Evolutionary conservation across 768 basidiomycete genomes (phyloP).

Genomic region (Panaeolus cyanescens): DNA sequence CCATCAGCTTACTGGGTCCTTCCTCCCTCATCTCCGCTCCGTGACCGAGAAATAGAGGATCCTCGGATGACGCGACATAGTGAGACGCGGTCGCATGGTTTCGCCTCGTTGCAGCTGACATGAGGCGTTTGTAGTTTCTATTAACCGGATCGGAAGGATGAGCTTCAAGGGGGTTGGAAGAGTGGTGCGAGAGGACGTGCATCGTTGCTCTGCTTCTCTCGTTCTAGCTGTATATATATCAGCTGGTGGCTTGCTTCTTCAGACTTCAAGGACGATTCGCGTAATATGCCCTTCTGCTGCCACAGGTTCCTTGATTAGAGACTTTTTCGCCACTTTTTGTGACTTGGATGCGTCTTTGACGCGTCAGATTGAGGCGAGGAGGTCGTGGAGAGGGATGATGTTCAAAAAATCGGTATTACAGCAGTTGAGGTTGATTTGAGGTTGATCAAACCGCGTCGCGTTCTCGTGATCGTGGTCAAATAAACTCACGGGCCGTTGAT

Average conservation of each 20-base stretch:
- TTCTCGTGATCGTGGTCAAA: slow-evolving; percentile 9
- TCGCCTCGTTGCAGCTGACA: neutral
- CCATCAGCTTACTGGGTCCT: slow-evolving; percentile 2
- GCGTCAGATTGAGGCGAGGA: neutral
- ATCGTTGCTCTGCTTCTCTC: neutral
- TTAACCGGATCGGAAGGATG: slow-evolving; percentile 22
- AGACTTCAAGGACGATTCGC: no score
- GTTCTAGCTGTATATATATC: no score
- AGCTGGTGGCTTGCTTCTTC: no score
- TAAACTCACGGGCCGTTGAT: neutral
- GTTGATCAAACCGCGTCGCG: slow-evolving; percentile 11
- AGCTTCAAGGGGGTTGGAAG: slow-evolving; percentile 33
- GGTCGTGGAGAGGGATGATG: neutral
- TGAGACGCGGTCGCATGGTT: neutral
- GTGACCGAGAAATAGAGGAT: slow-evolving; percentile 8
- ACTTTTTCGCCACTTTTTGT: no score
- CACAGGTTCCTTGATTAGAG: no score
- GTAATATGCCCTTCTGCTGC: no score
- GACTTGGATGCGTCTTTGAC: no score
- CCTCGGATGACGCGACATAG: neutral
- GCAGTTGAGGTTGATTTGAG: neutral
- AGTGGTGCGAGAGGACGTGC: slow-evolving; percentile 28
- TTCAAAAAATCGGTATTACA: no score
- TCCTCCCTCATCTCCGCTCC: slow-evolving; percentile 14
- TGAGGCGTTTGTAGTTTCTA: slow-evolving; percentile 12